A percentile compares a stretch with the other conserved stretches of the same genome.
Conservation (phyloP, 495 filamentous ascomycete species). For the Talaromyces nanjingensis region DNA sequence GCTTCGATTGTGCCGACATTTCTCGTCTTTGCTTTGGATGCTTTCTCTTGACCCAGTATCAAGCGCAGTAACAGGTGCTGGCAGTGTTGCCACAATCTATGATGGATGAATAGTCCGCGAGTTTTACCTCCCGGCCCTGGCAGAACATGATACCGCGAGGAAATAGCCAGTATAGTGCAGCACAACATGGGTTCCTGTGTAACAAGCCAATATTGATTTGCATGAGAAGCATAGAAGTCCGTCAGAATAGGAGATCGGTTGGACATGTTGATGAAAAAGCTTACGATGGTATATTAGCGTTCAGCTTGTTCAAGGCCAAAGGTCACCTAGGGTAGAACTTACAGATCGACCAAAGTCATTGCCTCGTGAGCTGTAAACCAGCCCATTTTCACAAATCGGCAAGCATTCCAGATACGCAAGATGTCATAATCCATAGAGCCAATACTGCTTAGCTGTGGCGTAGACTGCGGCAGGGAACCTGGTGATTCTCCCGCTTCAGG, state of each 20-base stretch:
- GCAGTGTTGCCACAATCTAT: conserved; percentile 37
- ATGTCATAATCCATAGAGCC: conserved; percentile 13
- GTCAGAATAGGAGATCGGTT: conserved; percentile 32
- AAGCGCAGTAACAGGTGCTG: conserved; percentile 32
- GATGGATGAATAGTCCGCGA: conserved; percentile 32
- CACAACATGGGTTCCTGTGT: conserved; percentile 35
- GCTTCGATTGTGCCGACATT: conserved; percentile 33
- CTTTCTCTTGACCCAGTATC: conserved; percentile 32
- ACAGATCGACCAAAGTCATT: conserved; percentile 21
- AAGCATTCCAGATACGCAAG: conserved; percentile 27
- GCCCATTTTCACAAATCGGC: conserved; percentile 35
- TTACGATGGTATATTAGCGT: conserved; percentile 1
- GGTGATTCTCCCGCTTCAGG: neutral
- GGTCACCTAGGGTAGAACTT: neutral
- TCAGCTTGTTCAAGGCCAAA: neutral
- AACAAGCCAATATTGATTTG: conserved; percentile 28
- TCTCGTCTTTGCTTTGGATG: conserved; percentile 21
- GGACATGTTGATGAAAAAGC: conserved; percentile 31
- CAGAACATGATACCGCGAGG: conserved; percentile 27
- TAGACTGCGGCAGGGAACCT: neutral
- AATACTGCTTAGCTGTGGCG: neutral
- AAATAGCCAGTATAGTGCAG: conserved; percentile 34
- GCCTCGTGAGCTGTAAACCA: conserved; percentile 37
- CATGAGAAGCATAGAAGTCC: conserved; percentile 25
- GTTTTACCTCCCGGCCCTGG: conserved; percentile 26